Evolutionary conservation across 2,329 filamentous ascomycete genomes (phyloP).

Genomic region (Triangularia verruculosa): DNA sequence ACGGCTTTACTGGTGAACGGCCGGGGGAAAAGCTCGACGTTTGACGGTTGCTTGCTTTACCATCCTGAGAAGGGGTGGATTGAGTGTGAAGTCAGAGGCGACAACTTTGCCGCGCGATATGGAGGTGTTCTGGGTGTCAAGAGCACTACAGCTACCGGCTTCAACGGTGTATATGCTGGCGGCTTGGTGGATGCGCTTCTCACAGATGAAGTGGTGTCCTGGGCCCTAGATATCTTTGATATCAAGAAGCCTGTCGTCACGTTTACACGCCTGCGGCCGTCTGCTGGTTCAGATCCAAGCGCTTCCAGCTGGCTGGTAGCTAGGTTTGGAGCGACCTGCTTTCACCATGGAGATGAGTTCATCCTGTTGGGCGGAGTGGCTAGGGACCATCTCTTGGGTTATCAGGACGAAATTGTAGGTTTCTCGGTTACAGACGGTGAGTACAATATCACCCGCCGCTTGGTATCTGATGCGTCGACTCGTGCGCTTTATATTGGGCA

Average conservation of each 20-base stretch:
- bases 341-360: conserved; percentile 31
- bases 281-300: background rate
- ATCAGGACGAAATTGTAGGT: conserved; percentile 50
- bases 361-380: conserved; percentile 45
- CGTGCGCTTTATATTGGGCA: conserved; percentile 71
- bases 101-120: conserved; percentile 41
- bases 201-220: conserved; percentile 60
- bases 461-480: background rate
- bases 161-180: conserved; percentile 64
- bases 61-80: conserved; percentile 47
- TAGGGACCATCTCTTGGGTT: conserved; percentile 40
- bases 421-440: conserved; percentile 36
- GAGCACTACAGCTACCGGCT: conserved; percentile 29
- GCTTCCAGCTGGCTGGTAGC: conserved; percentile 27
- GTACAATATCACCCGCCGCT: conserved; percentile 27
- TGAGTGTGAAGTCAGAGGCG: conserved; percentile 38
- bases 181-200: conserved; percentile 68
- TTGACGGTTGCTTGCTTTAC: conserved; percentile 54
- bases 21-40: conserved; percentile 48
- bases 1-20: conserved; percentile 61
- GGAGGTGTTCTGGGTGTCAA: conserved; percentile 40
- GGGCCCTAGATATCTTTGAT: conserved; percentile 51
- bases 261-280: conserved; percentile 12
- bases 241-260: conserved; percentile 33
- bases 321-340: conserved; percentile 44